Evolutionary conservation across 108 stramenopile genomes (phyloP), one percentile per base, ranked within the genome.

Genomic region (Pseudonitzschia multiseries): DNA sequence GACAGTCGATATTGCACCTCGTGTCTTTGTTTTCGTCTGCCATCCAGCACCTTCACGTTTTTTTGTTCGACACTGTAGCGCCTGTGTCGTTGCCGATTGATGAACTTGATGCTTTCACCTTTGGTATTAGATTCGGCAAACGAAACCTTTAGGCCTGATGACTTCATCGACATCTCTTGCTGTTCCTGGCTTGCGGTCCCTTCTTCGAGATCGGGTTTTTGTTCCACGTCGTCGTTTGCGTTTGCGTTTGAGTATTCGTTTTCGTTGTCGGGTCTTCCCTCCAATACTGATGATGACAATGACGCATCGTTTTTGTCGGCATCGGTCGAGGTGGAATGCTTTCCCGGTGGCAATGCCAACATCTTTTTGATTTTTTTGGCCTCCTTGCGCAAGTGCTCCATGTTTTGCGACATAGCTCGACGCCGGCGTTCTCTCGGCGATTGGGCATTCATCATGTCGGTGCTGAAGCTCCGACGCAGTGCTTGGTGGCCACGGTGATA

Each of bases 1-100:
- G 61, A 31, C 20, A 62, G 29, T 62, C 61, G 29, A n/a, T 62
- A 62, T 62, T 62, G 61, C 40, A 62, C 61, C 15, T 27, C 26
- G 21, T 59, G 4, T 36, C 36, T 36, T 36, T 36, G 4, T 6
- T 6, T 36, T 36, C 6, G 36, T 36, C 6, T 36, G 36, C 36
- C 36, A 14, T 28, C 31, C 4, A 26, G 6, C 13, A 26, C 13
- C 57, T 9, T 59, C n/a, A 48, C 46, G 24, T 9, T 59, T 8
- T 26, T 33, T 62, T 36, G 61, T 9, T 62, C 0, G 33, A 62
- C 33, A 17, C 15, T 41, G 40, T 62, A 62, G n/a, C 61, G 61
- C 0, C 15, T 20, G 36, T 32, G 61, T 29, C 33, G 9, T 15
- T 62, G 14, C 0, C 40, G 32, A 13, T 62, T 32, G 40, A 1